Conservation (phyloP, 2,329 filamentous ascomycete species). For the Ophiostoma ulmi region DNA sequence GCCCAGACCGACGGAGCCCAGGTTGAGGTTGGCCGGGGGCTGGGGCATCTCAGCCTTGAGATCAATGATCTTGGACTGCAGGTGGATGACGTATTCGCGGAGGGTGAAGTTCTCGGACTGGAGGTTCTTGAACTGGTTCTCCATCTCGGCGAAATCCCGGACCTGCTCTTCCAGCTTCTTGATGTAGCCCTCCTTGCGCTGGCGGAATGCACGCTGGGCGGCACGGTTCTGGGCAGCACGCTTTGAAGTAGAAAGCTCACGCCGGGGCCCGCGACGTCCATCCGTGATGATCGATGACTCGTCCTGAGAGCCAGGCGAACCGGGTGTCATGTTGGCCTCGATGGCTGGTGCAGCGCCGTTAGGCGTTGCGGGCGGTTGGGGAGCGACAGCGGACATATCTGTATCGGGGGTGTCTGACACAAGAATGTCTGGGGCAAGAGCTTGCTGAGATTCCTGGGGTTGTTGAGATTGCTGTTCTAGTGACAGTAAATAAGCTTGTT, state of each 20-base stretch:
- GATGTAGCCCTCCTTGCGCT: slow-evolving; percentile 97
- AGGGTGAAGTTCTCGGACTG: slow-evolving; percentile 86
- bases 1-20: slow-evolving; percentile 39
- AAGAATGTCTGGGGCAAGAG: not conserved
- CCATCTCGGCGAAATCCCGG: slow-evolving; percentile 69
- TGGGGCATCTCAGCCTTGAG: slow-evolving; percentile 77
- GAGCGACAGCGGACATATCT: slow-evolving; percentile 20
- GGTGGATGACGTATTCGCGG: slow-evolving; percentile 84
- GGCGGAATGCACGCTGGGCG: slow-evolving; percentile 94
- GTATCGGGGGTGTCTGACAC: not conserved
- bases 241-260: slow-evolving; percentile 91
- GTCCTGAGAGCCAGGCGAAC: slow-evolving; percentile 11
- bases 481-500: not conserved
- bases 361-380: slow-evolving; percentile 4
- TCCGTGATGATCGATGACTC: slow-evolving; percentile 33
- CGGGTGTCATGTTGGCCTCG: not conserved
- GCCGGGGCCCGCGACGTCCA: slow-evolving; percentile 74
- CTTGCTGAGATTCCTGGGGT: not conserved
- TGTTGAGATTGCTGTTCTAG: not conserved
- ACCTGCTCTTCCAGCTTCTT: slow-evolving; percentile 95
- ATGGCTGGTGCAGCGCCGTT: not conserved
- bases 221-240: slow-evolving; percentile 94
- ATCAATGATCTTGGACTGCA: slow-evolving; percentile 83
- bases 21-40: slow-evolving; percentile 72
- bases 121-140: slow-evolving; percentile 70